phyloP scores from a whole-genome alignment of 2,329 filamentous ascomycete genomes.

The Fusarium sp. region DNA sequence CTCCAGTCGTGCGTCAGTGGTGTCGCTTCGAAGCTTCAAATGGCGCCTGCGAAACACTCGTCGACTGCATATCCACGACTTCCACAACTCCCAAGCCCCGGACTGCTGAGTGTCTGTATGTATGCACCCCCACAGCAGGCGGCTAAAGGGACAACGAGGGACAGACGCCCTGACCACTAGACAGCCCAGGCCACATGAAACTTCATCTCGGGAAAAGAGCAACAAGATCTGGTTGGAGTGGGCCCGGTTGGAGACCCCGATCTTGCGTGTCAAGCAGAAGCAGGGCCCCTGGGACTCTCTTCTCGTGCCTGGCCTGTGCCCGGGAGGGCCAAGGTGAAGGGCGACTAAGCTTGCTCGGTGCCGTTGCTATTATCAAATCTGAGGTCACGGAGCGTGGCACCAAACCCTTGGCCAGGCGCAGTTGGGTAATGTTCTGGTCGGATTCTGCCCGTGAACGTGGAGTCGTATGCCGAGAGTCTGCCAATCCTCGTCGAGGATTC shows the following conservation, averaged over 20 bases:
- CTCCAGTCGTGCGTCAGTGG: background rate
- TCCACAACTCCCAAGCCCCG: background rate
- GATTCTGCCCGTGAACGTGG: constrained; percentile 4
- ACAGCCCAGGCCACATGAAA: background rate
- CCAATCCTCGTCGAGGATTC: background rate
- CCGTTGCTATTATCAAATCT: constrained; percentile 16
- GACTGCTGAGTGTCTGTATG: background rate
- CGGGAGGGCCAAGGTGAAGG: constrained; percentile 26
- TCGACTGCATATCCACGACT: background rate
- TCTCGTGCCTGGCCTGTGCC: constrained; percentile 25
- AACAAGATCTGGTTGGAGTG: constrained; percentile 34
- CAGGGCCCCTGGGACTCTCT: constrained; percentile 22
- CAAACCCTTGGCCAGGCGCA: constrained; percentile 5
- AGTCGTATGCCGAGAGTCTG: background rate
- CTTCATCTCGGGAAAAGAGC: constrained; percentile 21
- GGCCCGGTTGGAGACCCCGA: constrained; percentile 29
- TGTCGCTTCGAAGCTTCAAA: background rate
- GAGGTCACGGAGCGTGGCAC: constrained; percentile 12
- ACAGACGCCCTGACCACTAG: background rate
- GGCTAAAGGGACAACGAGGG: background rate
- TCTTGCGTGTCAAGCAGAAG: constrained; percentile 33
- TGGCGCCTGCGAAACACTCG: background rate
- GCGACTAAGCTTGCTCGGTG: constrained; percentile 1
- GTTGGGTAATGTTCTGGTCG: constrained; percentile 22
- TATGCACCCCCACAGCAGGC: background rate